A percentile compares a stretch with the other conserved stretches of the same genome.
Evolutionary conservation across 169 alveolate species (phyloP).

Genomic region (Eimeria sp.): DNA sequence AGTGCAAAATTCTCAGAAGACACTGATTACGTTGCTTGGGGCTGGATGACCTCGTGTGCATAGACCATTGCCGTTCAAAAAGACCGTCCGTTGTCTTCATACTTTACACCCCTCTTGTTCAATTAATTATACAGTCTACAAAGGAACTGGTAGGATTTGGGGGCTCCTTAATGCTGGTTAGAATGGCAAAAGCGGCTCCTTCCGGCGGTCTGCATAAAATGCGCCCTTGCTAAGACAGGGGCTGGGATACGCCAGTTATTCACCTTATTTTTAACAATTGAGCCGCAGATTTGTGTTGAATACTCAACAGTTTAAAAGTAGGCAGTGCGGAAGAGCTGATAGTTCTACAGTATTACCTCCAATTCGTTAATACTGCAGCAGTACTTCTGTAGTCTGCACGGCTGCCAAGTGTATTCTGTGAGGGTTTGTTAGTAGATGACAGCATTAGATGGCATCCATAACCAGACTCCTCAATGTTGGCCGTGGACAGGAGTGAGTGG

Average conservation of each 20-base stretch:
- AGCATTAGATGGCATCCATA: background rate
- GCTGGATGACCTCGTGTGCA: conserved; percentile 32
- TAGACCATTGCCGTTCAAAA: background rate
- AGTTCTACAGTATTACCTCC: too few species aligned
- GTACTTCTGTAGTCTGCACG: background rate
- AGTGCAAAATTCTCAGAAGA: background rate
- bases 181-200: background rate
- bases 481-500: background rate
- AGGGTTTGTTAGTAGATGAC: background rate
- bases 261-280: background rate
- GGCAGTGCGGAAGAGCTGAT: too few species aligned
- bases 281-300: background rate
- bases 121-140: background rate
- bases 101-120: background rate
- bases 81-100: background rate
- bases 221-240: background rate
- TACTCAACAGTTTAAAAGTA: background rate
- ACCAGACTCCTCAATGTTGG: background rate
- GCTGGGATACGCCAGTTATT: background rate
- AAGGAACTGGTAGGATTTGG: background rate
- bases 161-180: background rate
- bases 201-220: background rate
- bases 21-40: conserved; percentile 20
- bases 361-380: background rate
- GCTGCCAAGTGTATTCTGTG: background rate